Evolutionary conservation across 129 eudicot species (phyloP).

Genomic region (Chrysanthemum makinoi): DNA sequence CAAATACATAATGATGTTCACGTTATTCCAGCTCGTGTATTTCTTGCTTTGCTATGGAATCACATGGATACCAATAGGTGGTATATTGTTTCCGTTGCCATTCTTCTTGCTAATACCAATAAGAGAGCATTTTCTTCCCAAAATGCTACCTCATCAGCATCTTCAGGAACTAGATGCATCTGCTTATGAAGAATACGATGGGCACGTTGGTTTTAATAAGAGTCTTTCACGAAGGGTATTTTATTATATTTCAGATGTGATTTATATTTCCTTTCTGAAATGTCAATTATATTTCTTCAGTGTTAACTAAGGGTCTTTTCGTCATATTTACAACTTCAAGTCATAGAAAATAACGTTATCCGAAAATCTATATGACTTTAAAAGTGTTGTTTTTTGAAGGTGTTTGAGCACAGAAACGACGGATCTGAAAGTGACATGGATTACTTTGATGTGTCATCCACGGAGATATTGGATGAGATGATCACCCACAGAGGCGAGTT

Average conservation of each 20-base stretch:
- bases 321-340: too few relatives aligned
- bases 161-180: conserved; percentile 77
- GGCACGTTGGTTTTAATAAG: conserved; percentile 24
- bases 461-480: conserved; percentile 78
- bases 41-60: conserved; percentile 70
- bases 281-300: neutral
- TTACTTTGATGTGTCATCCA: conserved; percentile 44
- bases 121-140: conserved; percentile 74
- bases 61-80: conserved; percentile 91
- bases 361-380: conserved; percentile 4
- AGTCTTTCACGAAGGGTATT: conserved; percentile 56
- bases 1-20: conserved; percentile 55
- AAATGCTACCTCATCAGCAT: conserved; percentile 48
- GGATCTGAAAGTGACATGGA: conserved; percentile 35
- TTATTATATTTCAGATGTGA: neutral
- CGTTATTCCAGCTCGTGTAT: conserved; percentile 61
- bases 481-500: conserved; percentile 81
- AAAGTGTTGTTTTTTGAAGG: conserved; percentile 20
- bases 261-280: conserved; percentile 1
- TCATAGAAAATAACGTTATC: neutral
- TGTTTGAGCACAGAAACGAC: conserved; percentile 40
- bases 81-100: conserved; percentile 77
- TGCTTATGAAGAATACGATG: conserved; percentile 75
- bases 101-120: conserved; percentile 66
- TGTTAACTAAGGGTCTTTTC: neutral